A percentile compares a stretch with the other conserved stretches of the same genome.
phyloP scores from a whole-genome alignment of 2,329 filamentous ascomycete genomes.

The Cercospora beticola region DNA sequence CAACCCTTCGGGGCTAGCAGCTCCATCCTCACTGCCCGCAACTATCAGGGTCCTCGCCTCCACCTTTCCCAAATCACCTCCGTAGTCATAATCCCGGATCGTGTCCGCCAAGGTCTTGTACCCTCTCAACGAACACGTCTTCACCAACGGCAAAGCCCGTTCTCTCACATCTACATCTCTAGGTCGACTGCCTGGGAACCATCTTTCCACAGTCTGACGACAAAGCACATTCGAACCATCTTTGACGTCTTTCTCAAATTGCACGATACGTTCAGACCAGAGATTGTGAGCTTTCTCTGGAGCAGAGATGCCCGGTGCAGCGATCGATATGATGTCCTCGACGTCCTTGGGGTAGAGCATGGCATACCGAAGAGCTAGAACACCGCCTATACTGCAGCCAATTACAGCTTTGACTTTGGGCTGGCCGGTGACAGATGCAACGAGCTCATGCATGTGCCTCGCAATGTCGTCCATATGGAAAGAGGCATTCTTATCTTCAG shows the following conservation, averaged over 20 bases:
- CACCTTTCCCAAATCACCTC: slow-evolving; percentile 14
- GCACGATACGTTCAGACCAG: slow-evolving; percentile 30
- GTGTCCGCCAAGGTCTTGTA: slow-evolving; percentile 32
- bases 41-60: slow-evolving; percentile 27
- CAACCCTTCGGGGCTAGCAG: slow-evolving; percentile 24
- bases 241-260: slow-evolving; percentile 25
- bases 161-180: slow-evolving; percentile 24
- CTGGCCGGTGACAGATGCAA: slow-evolving; percentile 19
- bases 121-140: slow-evolving; percentile 27
- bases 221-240: slow-evolving; percentile 23
- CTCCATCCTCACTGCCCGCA: slow-evolving; percentile 30
- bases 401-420: slow-evolving; percentile 27
- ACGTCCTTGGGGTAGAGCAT: slow-evolving; percentile 31
- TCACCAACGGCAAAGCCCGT: slow-evolving; percentile 26
- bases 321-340: slow-evolving; percentile 27
- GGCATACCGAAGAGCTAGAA: slow-evolving; percentile 33
- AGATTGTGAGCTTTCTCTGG: slow-evolving; percentile 23
- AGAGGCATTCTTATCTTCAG: slow-evolving; percentile 7
- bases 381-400: slow-evolving; percentile 34
- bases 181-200: slow-evolving; percentile 27
- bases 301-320: slow-evolving; percentile 30
- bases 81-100: slow-evolving; percentile 34
- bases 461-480: slow-evolving; percentile 31
- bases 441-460: slow-evolving; percentile 30
- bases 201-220: slow-evolving; percentile 28